Evolutionary conservation across 495 filamentous ascomycete genomes (phyloP).

Genomic region (Aspergillus carlsbadensis): DNA sequence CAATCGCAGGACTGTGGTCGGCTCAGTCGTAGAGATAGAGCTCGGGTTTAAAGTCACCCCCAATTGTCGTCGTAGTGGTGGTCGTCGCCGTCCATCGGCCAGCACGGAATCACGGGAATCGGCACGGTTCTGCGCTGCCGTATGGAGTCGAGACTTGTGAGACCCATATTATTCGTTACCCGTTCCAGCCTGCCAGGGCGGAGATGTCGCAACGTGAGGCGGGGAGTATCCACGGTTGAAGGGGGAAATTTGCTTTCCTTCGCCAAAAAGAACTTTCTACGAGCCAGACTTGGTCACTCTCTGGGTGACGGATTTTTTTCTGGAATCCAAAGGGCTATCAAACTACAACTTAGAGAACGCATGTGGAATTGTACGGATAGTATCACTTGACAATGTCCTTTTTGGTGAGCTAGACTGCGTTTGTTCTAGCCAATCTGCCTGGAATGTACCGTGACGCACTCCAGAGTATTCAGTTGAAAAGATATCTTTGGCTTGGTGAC

Average conservation of each 20-base stretch:
- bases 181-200: no score
- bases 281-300: not conserved
- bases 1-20: not conserved
- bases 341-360: not conserved
- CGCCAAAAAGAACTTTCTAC: not conserved
- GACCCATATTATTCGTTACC: not conserved
- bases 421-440: no score
- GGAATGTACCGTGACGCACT: no score
- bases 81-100: not conserved
- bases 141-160: not conserved
- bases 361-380: not conserved
- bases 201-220: not conserved
- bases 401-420: no score
- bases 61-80: no score
- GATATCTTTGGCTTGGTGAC: no score
- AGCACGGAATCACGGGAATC: constrained; percentile 16
- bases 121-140: constrained; percentile 11
- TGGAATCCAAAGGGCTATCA: not conserved
- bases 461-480: no score
- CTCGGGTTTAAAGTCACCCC: not conserved
- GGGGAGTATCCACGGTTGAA: not conserved
- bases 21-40: not conserved
- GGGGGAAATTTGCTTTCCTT: no score
- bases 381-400: no score
- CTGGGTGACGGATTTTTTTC: constrained; percentile 4